Base-by-base conservation (phyloP, 2,329 filamentous ascomycete genomes). In the Sporothrix inflata region DNA sequence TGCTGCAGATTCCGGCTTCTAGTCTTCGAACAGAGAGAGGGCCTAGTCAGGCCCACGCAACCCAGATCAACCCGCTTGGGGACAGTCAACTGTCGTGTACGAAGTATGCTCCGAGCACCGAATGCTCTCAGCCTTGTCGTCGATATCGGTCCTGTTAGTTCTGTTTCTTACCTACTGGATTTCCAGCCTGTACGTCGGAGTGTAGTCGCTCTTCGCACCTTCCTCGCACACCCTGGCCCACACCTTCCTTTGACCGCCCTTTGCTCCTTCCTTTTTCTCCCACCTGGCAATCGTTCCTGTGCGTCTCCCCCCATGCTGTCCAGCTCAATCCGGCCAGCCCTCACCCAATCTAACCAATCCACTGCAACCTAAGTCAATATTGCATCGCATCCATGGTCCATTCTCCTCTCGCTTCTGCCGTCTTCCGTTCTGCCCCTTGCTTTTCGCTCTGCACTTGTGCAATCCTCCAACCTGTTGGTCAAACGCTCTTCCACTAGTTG, bases 381-480 rank as follows among this genome's bases (percentile, higher is more conserved):
- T 65, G 38, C 60, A 65, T 27, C 38, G 55, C 24, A 30, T 30
- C n/a, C 38, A 27, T 42, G 30, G 8, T 40, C 55, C 14, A 65
- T 45, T 45, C 12, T 65, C 21, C 12, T 40, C 19, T 45, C 27
- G 30, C 27, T 40, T 38, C 55, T 21, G 53, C 19, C 38, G 21
- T 42, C 21, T 8, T 30, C 8, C 34, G 7, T 27, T 66, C 16
- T n/a, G 14, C 24, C 63, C 63, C 24, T n/a, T 49, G 63, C 42
- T 49, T 49, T 27, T 66, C 40, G 63, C 24, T n/a, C 63, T 65
- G 60, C n/a, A n/a, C n/a, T n/a, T 45, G 55, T 34, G 53, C 49
- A 16, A 34, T 16, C 27, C 53, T 40, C 34, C 5, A 24, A 7
- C n/a, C 34, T 42, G 57, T 45, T 63, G 60, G 60, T 12, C 60